phyloP scores from a whole-genome alignment of 805 yeast species.

The Jamesozyma piceae region DNA sequence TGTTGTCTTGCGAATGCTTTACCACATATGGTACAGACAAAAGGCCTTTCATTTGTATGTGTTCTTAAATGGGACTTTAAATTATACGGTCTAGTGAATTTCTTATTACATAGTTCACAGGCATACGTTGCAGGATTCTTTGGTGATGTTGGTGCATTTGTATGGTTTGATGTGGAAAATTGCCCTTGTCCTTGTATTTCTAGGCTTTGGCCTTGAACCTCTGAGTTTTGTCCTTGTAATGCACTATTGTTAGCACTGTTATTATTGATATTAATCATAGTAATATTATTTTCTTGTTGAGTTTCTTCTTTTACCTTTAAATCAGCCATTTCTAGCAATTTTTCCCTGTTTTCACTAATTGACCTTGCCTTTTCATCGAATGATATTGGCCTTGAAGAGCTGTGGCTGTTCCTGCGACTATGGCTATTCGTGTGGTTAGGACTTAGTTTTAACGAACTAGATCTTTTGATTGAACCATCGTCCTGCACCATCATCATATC shows the following conservation, averaged over 20 bases:
- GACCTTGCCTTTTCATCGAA: slow-evolving; percentile 27
- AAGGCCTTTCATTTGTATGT: slow-evolving; percentile 79
- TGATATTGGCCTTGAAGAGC: slow-evolving; percentile 8
- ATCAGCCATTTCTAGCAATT: slow-evolving; percentile 25
- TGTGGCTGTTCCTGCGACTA: slow-evolving; percentile 1
- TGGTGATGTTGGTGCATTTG: slow-evolving; percentile 1
- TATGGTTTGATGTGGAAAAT: background rate
- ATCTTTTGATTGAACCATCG: slow-evolving; percentile 3
- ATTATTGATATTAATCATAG: background rate
- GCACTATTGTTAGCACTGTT: background rate
- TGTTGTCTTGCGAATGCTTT: slow-evolving; percentile 77
- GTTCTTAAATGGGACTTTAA: slow-evolving; percentile 85
- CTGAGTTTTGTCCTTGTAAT: background rate
- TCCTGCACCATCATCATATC: background rate
- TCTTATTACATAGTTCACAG: slow-evolving; percentile 76
- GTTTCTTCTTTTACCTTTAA: slow-evolving; percentile 8
- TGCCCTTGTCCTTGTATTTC: background rate
- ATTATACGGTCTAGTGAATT: slow-evolving; percentile 88
- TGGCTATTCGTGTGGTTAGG: no score
- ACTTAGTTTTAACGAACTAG: slow-evolving; percentile 1
- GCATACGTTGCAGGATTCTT: slow-evolving; percentile 34
- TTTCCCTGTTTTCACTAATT: slow-evolving; percentile 26
- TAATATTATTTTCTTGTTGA: slow-evolving; percentile 7
- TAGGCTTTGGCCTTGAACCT: background rate
- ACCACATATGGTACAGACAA: slow-evolving; percentile 61